Evolutionary conservation across 345 rosid genomes (phyloP).

Genomic region (Eucalyptus polybractea): DNA sequence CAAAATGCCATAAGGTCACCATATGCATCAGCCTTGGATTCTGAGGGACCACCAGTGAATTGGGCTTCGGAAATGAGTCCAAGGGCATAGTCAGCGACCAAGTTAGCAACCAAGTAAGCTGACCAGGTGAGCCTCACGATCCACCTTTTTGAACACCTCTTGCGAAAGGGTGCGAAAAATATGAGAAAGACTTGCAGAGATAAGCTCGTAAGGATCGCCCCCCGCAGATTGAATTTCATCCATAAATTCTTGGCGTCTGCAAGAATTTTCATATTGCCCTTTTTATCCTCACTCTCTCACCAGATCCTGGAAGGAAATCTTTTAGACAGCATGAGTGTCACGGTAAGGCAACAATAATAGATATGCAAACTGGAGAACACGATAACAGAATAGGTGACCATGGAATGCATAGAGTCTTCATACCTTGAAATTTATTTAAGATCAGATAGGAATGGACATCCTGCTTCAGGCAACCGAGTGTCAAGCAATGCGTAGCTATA

Average conservation of each 20-base stretch:
- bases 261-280: not conserved
- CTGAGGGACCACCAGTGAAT: not conserved
- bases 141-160: not conserved
- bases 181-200: not conserved
- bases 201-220: not conserved
- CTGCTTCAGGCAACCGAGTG: not conserved
- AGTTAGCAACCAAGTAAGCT: slow-evolving; percentile 38
- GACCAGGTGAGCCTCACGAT: slow-evolving; percentile 25
- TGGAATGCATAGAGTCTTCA: not conserved
- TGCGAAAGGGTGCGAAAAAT: not conserved
- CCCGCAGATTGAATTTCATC: not conserved
- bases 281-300: not conserved
- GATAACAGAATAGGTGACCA: not conserved
- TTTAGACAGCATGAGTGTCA: not conserved
- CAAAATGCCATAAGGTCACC: not conserved
- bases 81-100: slow-evolving; percentile 34
- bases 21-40: not conserved
- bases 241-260: not conserved
- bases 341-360: not conserved
- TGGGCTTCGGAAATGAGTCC: slow-evolving; percentile 13
- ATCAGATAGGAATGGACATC: not conserved
- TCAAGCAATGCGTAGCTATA: not conserved
- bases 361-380: not conserved
- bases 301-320: not conserved
- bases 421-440: not conserved